Percentiles rank a stretch among this genome's conserved stretches.
These are phyloP conservation scores for Tilletia caries DNA, from an alignment of 1,284 basidiomycete species.

Conservation along the genomic window DNA sequence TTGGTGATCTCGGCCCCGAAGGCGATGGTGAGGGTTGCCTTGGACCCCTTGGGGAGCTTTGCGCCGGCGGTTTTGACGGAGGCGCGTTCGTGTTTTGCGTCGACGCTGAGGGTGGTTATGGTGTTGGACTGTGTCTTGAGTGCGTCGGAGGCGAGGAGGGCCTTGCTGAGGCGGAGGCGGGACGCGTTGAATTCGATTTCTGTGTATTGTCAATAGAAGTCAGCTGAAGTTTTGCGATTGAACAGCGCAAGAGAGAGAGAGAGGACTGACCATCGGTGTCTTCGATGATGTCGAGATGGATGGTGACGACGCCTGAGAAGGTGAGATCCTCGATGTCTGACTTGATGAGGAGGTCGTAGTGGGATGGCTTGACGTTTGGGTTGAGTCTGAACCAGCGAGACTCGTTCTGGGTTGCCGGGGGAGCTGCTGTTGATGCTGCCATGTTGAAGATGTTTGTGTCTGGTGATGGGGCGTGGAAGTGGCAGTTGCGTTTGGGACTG, in stretches of 20 bases:
- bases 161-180: constrained; percentile 67
- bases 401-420: constrained; percentile 8
- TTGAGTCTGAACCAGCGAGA: constrained; percentile 66
- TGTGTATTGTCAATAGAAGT: background rate
- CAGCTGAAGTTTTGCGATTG: too few species aligned
- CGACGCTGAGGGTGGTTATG: constrained; percentile 57
- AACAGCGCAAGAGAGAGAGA: constrained; percentile 49
- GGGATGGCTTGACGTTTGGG: constrained; percentile 68
- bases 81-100: constrained; percentile 42
- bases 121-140: constrained; percentile 63
- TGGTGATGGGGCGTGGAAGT: constrained; percentile 6
- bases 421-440: constrained; percentile 6
- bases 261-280: constrained; percentile 59
- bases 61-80: constrained; percentile 37
- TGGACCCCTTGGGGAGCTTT: constrained; percentile 38
- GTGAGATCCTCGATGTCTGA: constrained; percentile 70
- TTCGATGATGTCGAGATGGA: constrained; percentile 70
- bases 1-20: constrained; percentile 45
- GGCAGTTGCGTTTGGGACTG: constrained; percentile 1
- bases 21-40: constrained; percentile 39
- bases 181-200: constrained; percentile 54
- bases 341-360: constrained; percentile 78
- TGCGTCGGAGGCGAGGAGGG: constrained; percentile 65
- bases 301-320: constrained; percentile 75
- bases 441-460: constrained; percentile 1